Evolutionary conservation across 2,329 filamentous ascomycete species (phyloP), one percentile per base, ranked within the genome.

Genomic region (Monilinia fructicola): DNA sequence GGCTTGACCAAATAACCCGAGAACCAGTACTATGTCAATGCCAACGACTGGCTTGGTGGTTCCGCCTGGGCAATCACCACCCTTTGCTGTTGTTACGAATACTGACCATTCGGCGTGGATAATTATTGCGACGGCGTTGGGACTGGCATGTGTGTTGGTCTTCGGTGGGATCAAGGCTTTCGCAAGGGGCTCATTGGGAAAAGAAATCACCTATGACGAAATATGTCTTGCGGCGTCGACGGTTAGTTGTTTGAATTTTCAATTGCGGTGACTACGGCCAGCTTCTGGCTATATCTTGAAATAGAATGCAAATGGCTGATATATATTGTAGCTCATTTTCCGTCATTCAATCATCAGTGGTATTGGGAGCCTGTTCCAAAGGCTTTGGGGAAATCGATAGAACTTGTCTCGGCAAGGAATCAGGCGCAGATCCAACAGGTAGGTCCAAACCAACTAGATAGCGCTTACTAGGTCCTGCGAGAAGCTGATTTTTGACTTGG

Each of bases 81-180:
- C 68, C 9, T 69, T 69, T 40, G 66, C 68, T 46, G 68, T 69
- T 14, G 66, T 69, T 18, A 68, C 68, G 10, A 67, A 61, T 26
- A 68, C 50, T 31, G 68, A 69, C 56, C 68, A 69, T 62, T 54
- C 68, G 16, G 68, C 68, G 21, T 69, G 68, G 68, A 66, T 69
- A 18, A 65, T 69, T 23, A 67, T 69, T 10, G 65, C 68, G n/a
- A 64, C 68, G 26, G 42, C 66, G 18, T 38, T 69, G 18, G 66
- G 68, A 16, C 50, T 69, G 4, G 52, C 68, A 10, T 62, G 40
- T 16, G 38, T 68, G 31, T 64, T 69, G 28, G 28, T 69, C 18
- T 68, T 69, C 54, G 26, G 63, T 31, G 52, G 31, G 21, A 69
- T 69, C 42, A 69, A 67, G 44, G 4, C 52, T 21, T 68, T 60